Base-by-base conservation (phyloP, 768 basidiomycete genomes). In the Suillus luteus region DNA sequence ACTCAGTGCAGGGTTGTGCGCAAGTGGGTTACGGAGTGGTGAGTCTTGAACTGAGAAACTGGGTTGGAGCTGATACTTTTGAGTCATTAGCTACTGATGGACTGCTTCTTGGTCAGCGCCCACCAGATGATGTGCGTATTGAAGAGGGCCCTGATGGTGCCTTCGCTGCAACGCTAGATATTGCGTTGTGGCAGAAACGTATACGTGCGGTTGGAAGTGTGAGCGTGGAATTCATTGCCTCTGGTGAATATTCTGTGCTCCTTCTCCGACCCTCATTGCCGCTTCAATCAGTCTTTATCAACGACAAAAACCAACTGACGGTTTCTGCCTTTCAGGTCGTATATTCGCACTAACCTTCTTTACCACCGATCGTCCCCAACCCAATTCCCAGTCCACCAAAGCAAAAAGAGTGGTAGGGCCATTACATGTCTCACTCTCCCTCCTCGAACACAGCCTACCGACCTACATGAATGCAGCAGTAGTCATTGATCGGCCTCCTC, bases 171-270 rank as follows among this genome's bases (percentile, higher is more conserved):
- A 73, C 79, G 31, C 80, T 90, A 59, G 76, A 79, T 14, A 77
- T 91, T 15, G 76, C 81, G 24, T 79, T 84, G 44, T 92, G 91
- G 73, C 87, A 89, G 72, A 85, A 83, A 66, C 81, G 90, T 38
- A 87, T 92, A 88, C 79, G 83, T 52, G 83, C 87, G n/a, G 80
- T 85, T 12, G 83, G 83, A 49, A 66, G 75, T 40, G 80, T 88
- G n/a, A 68, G 68, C n/a, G 69, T 90, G 8, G 89, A 92, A 65
- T 91, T 91, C 63, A 87, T 91, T 54, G 89, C 86, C 15, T 70
- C 65, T 8, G 64, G 74, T 74, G 41, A 57, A 54, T 5, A 72
- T 78, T 40, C 77, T 87, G 63, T 73, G 35, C 54, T 22, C 35
- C 12, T 22, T 5, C n/a, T 22, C n/a, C 3, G 3, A 14, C n/a